These are phyloP conservation scores for Solanum virginianum DNA, from an alignment of 257 asterid species.

Conservation along the genomic window DNA sequence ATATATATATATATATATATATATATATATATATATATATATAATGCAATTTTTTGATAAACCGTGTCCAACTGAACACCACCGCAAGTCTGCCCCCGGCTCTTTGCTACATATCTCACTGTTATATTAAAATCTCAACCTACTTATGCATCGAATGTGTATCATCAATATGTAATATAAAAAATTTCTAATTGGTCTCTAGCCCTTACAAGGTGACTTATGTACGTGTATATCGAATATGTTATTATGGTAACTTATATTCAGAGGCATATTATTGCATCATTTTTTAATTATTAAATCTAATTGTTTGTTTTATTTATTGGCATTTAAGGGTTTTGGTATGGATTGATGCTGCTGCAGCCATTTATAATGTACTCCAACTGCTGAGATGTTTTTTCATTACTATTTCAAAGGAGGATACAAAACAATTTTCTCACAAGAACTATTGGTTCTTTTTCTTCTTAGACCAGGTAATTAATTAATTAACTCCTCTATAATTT, in stretches of 20 bases:
- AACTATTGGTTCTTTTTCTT: constrained; percentile 41
- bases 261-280: neutral
- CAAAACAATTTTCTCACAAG: constrained; percentile 10
- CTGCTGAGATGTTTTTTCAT: constrained; percentile 18
- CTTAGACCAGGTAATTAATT: constrained; percentile 47
- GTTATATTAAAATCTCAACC: neutral
- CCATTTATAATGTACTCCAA: constrained; percentile 44
- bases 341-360: constrained; percentile 46
- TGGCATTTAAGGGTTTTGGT: constrained; percentile 24
- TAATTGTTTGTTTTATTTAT: neutral
- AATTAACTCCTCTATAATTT: neutral
- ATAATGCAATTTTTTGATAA: too few relatives aligned
- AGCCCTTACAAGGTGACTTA: too few relatives aligned
- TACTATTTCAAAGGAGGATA: constrained; percentile 5
- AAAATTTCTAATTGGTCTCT: too few relatives aligned
- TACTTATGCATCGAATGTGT: neutral
- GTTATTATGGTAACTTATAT: neutral
- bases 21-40: too few relatives aligned
- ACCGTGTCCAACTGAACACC: too few relatives aligned
- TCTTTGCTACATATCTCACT: neutral
- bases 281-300: neutral
- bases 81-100: too few relatives aligned
- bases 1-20: too few relatives aligned
- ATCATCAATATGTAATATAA: neutral
- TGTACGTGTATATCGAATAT: neutral